Base-by-base conservation (phyloP, 2,329 filamentous ascomycete species). In the Leptodontidium sp. region DNA sequence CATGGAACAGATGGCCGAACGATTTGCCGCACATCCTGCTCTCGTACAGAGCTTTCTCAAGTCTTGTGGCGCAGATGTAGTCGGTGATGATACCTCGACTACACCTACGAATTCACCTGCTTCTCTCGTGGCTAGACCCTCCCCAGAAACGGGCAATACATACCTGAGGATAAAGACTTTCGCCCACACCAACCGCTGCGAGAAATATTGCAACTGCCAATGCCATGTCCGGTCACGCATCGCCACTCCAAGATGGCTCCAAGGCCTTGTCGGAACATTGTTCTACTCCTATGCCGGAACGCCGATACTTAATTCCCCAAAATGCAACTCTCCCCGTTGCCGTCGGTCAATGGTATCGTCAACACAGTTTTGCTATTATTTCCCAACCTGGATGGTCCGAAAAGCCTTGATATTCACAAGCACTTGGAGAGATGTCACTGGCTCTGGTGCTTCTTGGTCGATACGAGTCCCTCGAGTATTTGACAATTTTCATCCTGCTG, bases 251-350 rank as follows among this genome's bases (percentile, higher is more conserved):
- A 50, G 61, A 64, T 64, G 61, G 61, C 47, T 64, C 14, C 24
- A 50, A 32, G 49, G 24, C 17, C 40, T 64, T 24, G 17, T 64
- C 15, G 61, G 61, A 49, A 53, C 43, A 7, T n/a, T 64, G 43
- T 64, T 64, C 45, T 53, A 64, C 45, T 50, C 43, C 21, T 64
- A 64, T 35, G 32, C 61, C 4, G 61, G 61, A 64, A 64, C 45
- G 17, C 61, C 61, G 6, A 50, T 49, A 35, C 61, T 64, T 5
- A 50, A 64, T 50, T 21, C 47, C 32, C 61, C 7, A 21, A 45
- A 45, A 17, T 64, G 61, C 43, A 64, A 35, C 15, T 53, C 24
- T 53, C 50, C 4, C 11, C 50, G 24, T 32, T 53, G 50, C 24
- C 50, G 4, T 32, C 24, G 50, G 11, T 53, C 50, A 32, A 53